Evolutionary conservation across 768 basidiomycete species (phyloP), one percentile per base, ranked within the genome.

Genomic region (Boletus rubropictus): DNA sequence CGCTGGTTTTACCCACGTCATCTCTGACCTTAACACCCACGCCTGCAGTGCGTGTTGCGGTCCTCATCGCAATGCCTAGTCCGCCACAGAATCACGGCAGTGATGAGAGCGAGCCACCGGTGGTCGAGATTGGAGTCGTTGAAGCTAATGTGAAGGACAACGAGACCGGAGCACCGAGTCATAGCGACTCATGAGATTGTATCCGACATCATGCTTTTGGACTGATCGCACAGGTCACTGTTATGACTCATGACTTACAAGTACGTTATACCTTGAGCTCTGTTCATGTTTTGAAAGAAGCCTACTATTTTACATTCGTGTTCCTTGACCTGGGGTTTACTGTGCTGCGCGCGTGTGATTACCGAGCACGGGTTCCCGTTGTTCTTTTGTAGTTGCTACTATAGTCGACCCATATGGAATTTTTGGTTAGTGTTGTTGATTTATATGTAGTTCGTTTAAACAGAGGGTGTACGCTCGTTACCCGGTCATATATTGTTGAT

Each of bases 51-150:
- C 64, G 63, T 29, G 64, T 76, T 25, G 67, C 70, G 0, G 72
- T 76, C 15, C 59, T 76, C 27, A 70, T 76, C 33, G 73, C 75
- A 5, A 74, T 76, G 75, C 74, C 74, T 17, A 28, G 24, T 21
- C 11, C 24, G 9, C 29, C 50, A 14, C 52, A 20, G 36, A 48
- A 43, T 17, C 50, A 44, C 9, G 9, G 43, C 14, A 14, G 29
- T 12, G 66, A 63, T 27, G 62, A 58, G 25, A 51, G 32, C 10
- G 56, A 54, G n/a, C 58, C 61, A 11, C 70, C 70, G 4, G 54
- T 62, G 27, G 39, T 71, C 5, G 69, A 71, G 53, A 52, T 71
- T 9, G 69, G 69, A 3, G 21, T 68, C 4, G 54, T 54, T 4
- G 53, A 62, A 24, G 56, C 64, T 1, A 25, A 47, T 7, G 12